Percentiles rank a stretch among this genome's conserved stretches.
Evolutionary conservation across 2,329 filamentous ascomycete genomes (phyloP).

Genomic region (Claviceps cyperi): DNA sequence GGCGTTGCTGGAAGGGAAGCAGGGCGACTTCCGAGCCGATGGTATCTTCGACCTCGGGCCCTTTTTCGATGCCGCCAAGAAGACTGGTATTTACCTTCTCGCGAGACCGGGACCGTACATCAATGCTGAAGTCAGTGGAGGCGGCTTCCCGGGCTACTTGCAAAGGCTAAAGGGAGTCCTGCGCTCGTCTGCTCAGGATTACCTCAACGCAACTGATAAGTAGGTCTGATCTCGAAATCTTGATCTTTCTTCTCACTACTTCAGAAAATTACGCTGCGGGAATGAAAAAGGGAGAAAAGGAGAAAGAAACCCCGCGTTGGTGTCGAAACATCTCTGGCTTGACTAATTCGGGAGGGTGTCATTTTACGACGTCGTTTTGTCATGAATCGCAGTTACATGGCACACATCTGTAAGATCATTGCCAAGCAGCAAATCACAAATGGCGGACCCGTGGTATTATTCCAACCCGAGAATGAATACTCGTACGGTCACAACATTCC

Average conservation of each 20-base stretch:
- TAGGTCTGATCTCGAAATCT: constrained; percentile 20
- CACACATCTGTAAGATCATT: constrained; percentile 48
- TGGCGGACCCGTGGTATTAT: constrained; percentile 63
- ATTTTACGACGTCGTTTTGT: neutral
- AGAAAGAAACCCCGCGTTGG: no score
- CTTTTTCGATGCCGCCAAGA: constrained; percentile 60
- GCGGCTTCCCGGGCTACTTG: constrained; percentile 71
- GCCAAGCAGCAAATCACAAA: constrained; percentile 69
- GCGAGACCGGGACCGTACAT: constrained; percentile 62
- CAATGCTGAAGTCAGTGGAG: constrained; percentile 63
- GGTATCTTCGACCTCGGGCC: constrained; percentile 59
- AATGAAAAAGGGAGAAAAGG: neutral
- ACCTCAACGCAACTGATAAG: constrained; percentile 51
- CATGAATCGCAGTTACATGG: constrained; percentile 34
- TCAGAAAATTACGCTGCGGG: no score
- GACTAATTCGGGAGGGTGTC: neutral
- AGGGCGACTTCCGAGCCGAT: constrained; percentile 52
- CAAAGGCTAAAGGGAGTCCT: constrained; percentile 51
- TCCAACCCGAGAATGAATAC: constrained; percentile 77
- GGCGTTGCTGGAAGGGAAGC: constrained; percentile 62
- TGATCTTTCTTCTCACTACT: neutral
- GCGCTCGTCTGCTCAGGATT: constrained; percentile 47
- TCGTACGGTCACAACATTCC: constrained; percentile 32
- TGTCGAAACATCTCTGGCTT: neutral
- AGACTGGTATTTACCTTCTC: constrained; percentile 64